Conservation (phyloP, 2,329 filamentous ascomycete genomes). For the Pestalotiopsis sp. region DNA sequence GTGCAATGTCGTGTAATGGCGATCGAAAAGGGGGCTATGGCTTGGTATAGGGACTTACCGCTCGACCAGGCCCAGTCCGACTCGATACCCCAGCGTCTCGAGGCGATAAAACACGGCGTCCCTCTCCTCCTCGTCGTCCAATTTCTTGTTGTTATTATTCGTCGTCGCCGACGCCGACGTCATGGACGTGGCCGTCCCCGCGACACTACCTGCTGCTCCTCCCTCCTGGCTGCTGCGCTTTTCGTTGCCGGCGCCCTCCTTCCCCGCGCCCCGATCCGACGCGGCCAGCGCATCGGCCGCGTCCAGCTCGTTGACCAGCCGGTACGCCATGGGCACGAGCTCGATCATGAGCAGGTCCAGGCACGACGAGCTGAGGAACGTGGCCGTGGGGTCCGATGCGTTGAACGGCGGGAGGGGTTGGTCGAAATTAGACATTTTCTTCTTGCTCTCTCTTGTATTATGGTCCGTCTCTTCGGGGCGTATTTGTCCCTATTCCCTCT, state of each 20-base stretch:
- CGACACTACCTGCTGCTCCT: conserved; percentile 6
- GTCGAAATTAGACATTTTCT: conserved; percentile 72
- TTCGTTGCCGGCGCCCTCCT: conserved; percentile 22
- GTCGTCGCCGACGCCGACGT: conserved; percentile 12
- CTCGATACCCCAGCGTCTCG: conserved; percentile 85
- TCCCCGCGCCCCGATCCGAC: conserved; percentile 17
- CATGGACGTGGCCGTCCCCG: conserved; percentile 11
- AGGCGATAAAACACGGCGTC: conserved; percentile 86
- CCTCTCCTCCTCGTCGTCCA: conserved; percentile 79
- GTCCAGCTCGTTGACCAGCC: conserved; percentile 76
- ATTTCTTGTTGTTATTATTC: conserved; percentile 32
- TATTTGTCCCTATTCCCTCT: not conserved
- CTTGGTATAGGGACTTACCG: conserved; percentile 56
- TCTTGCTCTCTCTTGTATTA: not conserved
- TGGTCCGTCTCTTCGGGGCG: not conserved
- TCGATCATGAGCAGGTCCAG: conserved; percentile 96
- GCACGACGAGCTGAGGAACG: conserved; percentile 80
- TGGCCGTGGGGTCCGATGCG: conserved; percentile 72
- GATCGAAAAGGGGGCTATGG: conserved; percentile 6
- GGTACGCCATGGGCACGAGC: conserved; percentile 90
- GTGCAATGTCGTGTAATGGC: conserved; percentile 1
- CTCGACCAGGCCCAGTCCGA: conserved; percentile 90
- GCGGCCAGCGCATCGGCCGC: conserved; percentile 24
- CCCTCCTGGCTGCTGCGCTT: not conserved
- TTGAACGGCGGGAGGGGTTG: conserved; percentile 70